Conservation (phyloP, 768 basidiomycete genomes). For the Boletus speciosus region DNA sequence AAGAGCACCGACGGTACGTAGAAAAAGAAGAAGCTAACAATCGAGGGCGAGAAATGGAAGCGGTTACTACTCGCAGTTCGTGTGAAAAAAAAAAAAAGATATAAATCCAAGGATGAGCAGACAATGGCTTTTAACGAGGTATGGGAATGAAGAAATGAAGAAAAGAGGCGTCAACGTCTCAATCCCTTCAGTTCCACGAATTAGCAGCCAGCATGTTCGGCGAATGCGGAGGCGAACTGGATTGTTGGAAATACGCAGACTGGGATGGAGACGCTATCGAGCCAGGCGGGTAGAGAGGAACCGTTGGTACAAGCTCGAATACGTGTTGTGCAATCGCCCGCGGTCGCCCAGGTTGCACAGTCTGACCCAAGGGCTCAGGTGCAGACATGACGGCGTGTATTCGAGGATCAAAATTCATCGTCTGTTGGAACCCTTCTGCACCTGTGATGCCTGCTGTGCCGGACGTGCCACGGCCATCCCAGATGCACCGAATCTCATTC, state of each 20-base stretch:
- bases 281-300: constrained; percentile 37
- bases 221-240: constrained; percentile 54
- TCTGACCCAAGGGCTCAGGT: constrained; percentile 33
- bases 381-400: constrained; percentile 86
- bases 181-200: constrained; percentile 20
- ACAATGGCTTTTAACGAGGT: not conserved
- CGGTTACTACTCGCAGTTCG: not conserved
- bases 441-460: constrained; percentile 22
- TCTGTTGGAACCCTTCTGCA: constrained; percentile 34
- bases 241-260: constrained; percentile 49
- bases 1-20: not conserved
- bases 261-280: constrained; percentile 54
- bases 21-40: too few relatives aligned
- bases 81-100: not conserved
- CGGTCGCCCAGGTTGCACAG: constrained; percentile 36
- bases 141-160: not conserved
- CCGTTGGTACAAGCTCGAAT: constrained; percentile 62
- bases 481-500: constrained; percentile 78
- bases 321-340: constrained; percentile 68
- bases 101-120: not conserved
- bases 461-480: constrained; percentile 71
- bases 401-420: constrained; percentile 70
- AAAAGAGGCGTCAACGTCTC: not conserved
- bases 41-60: too few relatives aligned
- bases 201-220: constrained; percentile 38